Percentiles rank a stretch among this genome's conserved stretches.
phyloP scores from a whole-genome alignment of 306 rosid genomes.

The Casuarina cunninghamiana region DNA sequence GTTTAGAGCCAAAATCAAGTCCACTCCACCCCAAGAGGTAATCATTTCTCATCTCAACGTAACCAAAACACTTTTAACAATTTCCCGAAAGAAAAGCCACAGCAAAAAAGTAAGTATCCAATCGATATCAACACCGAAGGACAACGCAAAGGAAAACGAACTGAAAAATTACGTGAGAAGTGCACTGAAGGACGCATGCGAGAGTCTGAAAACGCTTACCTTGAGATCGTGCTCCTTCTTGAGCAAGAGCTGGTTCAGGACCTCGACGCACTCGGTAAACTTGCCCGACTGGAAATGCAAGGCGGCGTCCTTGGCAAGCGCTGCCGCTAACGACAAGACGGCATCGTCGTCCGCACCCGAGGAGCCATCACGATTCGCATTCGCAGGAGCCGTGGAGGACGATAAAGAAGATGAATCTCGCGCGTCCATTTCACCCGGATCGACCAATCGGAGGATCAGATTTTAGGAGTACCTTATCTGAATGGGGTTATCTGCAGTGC shows the following conservation, averaged over 20 bases:
- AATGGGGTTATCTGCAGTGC: conserved; percentile 16
- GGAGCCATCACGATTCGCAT: conserved; percentile 61
- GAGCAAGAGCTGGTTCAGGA: conserved; percentile 68
- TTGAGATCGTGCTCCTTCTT: conserved; percentile 86
- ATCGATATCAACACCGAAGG: not conserved
- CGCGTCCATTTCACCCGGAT: conserved; percentile 69
- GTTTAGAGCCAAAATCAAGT: not conserved
- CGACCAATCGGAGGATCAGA: conserved; percentile 47
- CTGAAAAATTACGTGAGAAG: not conserved
- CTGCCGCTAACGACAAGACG: conserved; percentile 49
- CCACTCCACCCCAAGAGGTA: not conserved
- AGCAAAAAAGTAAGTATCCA: not conserved
- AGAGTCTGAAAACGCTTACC: conserved; percentile 37
- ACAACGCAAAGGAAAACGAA: not conserved
- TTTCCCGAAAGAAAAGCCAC: not conserved
- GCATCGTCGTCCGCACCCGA: conserved; percentile 65
- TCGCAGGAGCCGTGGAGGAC: conserved; percentile 36
- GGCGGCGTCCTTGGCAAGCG: conserved; percentile 79
- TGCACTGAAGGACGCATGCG: conserved; percentile 13
- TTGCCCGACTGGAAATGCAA: conserved; percentile 82
- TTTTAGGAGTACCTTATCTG: conserved; percentile 21
- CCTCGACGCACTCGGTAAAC: conserved; percentile 70
- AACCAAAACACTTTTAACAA: not conserved
- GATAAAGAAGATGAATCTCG: conserved; percentile 56
- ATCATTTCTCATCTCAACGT: not conserved